phyloP scores from a whole-genome alignment of 768 basidiomycete genomes.

The Jaapia argillacea region DNA sequence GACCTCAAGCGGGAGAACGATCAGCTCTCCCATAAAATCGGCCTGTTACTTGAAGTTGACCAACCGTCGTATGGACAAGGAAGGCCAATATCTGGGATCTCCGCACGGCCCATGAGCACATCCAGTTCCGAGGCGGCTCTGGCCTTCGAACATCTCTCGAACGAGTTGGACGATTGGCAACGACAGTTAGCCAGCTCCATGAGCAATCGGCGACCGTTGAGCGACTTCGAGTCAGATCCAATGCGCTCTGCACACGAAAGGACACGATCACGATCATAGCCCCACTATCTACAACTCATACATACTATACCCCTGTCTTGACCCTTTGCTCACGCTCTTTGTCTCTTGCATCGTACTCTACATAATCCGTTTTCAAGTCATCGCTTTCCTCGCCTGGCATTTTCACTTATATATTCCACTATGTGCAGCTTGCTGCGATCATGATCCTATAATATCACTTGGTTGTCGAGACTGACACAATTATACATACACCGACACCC shows the following conservation, averaged over 20 bases:
- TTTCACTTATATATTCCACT: conserved; percentile 14
- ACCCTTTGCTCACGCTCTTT: conserved; percentile 24
- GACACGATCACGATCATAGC: conserved; percentile 45
- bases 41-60: conserved; percentile 78
- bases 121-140: conserved; percentile 78
- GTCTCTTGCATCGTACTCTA: conserved; percentile 40
- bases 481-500: no score
- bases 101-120: conserved; percentile 53
- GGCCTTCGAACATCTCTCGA: conserved; percentile 69
- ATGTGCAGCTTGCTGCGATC: conserved; percentile 7
- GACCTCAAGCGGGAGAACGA: conserved; percentile 78
- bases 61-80: conserved; percentile 60
- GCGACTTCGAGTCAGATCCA: conserved; percentile 58
- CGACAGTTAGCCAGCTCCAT: conserved; percentile 74
- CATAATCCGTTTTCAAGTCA: conserved; percentile 28
- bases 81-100: conserved; percentile 47
- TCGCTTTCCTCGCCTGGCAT: conserved; percentile 23
- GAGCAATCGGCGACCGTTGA: conserved; percentile 61
- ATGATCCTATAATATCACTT: background rate
- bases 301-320: conserved; percentile 36
- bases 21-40: conserved; percentile 86
- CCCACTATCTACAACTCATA: conserved; percentile 26
- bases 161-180: conserved; percentile 81
- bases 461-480: no score
- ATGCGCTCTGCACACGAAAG: conserved; percentile 37